phyloP scores from a whole-genome alignment of 495 filamentous ascomycete species.

The Elaphomyces granulatus region DNA sequence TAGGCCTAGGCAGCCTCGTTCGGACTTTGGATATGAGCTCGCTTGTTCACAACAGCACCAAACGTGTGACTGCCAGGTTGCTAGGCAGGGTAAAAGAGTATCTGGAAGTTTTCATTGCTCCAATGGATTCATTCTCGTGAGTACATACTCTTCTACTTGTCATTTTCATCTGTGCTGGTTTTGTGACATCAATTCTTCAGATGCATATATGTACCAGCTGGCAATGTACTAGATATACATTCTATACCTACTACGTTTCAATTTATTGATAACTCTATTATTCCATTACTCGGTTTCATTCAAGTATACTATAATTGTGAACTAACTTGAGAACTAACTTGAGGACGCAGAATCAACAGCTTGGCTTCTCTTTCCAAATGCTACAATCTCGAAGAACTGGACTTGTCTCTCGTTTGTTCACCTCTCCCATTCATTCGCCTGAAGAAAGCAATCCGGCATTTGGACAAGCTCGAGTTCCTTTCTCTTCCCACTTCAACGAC shows the following conservation, averaged over 20 bases:
- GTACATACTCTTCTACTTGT: too few relatives aligned
- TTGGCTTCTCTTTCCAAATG: constrained; percentile 54
- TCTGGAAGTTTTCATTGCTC: constrained; percentile 49
- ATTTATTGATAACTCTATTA: too few relatives aligned
- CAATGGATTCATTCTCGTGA: constrained; percentile 47
- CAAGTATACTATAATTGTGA: not conserved
- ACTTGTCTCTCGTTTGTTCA: constrained; percentile 46
- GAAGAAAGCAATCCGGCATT: constrained; percentile 36
- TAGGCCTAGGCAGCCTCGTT: constrained; percentile 44
- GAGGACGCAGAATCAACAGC: constrained; percentile 35
- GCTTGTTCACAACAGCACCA: constrained; percentile 51
- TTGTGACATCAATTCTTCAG: not conserved
- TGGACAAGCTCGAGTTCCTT: constrained; percentile 35
- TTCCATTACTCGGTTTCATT: not conserved
- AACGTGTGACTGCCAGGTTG: constrained; percentile 49
- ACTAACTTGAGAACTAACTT: not conserved
- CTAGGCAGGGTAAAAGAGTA: constrained; percentile 42
- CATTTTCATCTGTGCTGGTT: too few relatives aligned
- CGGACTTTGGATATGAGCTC: constrained; percentile 40
- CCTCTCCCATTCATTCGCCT: constrained; percentile 36
- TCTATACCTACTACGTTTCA: not conserved
- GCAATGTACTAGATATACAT: not conserved
- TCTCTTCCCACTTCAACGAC: constrained; percentile 41
- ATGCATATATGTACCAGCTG: not conserved
- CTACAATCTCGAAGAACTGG: constrained; percentile 35